Conservation (phyloP, 306 rosid genomes). For the Nissolia schottii region DNA sequence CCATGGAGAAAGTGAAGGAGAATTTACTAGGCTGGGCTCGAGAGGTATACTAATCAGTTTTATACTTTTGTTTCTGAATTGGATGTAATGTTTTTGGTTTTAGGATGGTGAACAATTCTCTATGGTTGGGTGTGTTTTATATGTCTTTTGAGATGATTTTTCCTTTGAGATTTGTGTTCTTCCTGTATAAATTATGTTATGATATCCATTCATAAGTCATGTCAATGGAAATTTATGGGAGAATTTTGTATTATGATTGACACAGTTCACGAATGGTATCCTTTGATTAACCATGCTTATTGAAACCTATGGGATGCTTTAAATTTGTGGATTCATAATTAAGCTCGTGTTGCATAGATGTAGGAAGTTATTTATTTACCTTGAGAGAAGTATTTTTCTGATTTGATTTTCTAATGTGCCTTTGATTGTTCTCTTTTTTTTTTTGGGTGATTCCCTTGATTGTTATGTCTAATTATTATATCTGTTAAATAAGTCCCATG, state of each 20-base stretch:
- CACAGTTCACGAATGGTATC: background rate
- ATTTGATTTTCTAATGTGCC: too few relatives aligned
- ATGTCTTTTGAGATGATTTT: background rate
- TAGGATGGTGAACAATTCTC: too few relatives aligned
- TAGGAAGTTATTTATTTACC: background rate
- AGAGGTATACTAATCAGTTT: constrained; percentile 44
- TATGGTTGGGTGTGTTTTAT: background rate
- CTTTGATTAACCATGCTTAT: background rate
- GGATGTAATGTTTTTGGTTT: background rate
- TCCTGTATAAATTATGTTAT: background rate
- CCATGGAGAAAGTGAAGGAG: constrained; percentile 68
- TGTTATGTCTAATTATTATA: too few relatives aligned
- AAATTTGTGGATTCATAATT: background rate
- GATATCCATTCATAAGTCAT: background rate
- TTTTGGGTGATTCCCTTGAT: too few relatives aligned
- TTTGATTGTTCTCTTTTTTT: too few relatives aligned
- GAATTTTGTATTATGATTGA: background rate
- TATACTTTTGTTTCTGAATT: background rate
- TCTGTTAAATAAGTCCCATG: background rate
- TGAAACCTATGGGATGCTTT: background rate
- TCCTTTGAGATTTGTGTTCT: background rate
- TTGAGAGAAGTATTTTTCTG: background rate
- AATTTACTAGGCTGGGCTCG: constrained; percentile 54
- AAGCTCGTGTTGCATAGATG: background rate
- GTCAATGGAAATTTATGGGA: background rate